phyloP scores from a whole-genome alignment of 805 yeast genomes.

The Lachancea lanzarotensis region DNA sequence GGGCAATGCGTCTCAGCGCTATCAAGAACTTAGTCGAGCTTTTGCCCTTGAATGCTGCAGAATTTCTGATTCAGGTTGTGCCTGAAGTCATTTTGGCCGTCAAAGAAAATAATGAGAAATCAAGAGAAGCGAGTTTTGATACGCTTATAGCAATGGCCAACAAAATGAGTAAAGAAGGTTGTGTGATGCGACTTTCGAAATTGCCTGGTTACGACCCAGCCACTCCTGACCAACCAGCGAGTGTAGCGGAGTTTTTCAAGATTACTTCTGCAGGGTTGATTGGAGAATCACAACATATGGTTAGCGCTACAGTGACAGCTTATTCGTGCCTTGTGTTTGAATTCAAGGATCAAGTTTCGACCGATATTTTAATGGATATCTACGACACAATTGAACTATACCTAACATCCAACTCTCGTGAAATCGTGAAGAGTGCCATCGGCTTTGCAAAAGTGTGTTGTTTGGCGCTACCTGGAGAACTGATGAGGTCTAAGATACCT shows the following conservation, averaged over 20 bases:
- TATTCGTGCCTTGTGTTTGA: conserved; percentile 82
- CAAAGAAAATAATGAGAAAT: conserved; percentile 87
- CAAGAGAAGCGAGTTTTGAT: conserved; percentile 74
- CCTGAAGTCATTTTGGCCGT: conserved; percentile 88
- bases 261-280: conserved; percentile 96
- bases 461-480: conserved; percentile 71
- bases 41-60: conserved; percentile 58
- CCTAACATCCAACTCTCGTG: conserved; percentile 84
- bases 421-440: conserved; percentile 87
- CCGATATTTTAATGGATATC: conserved; percentile 61
- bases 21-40: conserved; percentile 52
- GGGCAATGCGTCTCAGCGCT: conserved; percentile 72
- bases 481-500: conserved; percentile 58
- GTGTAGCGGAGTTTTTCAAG: conserved; percentile 76
- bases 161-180: conserved; percentile 62
- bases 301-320: conserved; percentile 92
- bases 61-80: conserved; percentile 72
- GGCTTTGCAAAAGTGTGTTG: conserved; percentile 92
- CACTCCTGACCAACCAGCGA: conserved; percentile 58
- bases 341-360: conserved; percentile 59
- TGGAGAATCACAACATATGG: conserved; percentile 91
- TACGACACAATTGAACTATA: conserved; percentile 83
- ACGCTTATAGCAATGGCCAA: conserved; percentile 75
- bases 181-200: conserved; percentile 54
- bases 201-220: conserved; percentile 61